These are phyloP conservation scores for Mortierella sp. DNA, from an alignment of 371 early-diverging fungal species.

Conservation along the genomic window DNA sequence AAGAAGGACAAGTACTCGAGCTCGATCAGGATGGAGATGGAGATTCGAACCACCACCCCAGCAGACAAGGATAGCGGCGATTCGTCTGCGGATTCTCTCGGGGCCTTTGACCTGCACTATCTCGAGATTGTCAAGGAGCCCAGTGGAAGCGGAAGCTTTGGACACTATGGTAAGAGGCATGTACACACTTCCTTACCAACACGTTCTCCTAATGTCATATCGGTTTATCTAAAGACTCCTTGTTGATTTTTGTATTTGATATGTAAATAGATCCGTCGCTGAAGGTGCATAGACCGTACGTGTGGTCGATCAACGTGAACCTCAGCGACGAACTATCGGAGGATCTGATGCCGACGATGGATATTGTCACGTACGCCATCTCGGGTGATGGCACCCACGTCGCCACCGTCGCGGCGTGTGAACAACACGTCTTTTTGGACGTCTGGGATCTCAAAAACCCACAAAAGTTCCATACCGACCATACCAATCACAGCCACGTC, in stretches of 20 bases:
- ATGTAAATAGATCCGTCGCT: not conserved
- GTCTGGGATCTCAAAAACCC: not conserved
- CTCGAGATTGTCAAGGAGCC: conserved; percentile 2
- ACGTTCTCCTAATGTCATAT: not conserved
- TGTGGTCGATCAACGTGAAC: conserved; percentile 1
- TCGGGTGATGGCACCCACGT: not conserved
- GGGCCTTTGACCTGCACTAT: not conserved
- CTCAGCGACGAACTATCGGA: not conserved
- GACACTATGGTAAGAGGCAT: not conserved
- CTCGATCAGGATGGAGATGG: not conserved
- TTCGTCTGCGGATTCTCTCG: not conserved
- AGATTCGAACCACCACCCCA: not conserved
- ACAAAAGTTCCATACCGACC: not conserved
- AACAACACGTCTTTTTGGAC: not conserved
- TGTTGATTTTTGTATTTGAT: not conserved
- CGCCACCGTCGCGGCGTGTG: not conserved
- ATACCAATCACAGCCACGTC: not conserved
- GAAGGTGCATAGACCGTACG: not conserved
- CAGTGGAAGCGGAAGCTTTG: not conserved
- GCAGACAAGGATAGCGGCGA: not conserved
- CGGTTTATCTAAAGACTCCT: not conserved
- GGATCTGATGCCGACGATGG: not conserved
- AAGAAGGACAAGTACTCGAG: not conserved
- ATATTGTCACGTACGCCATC: not conserved
- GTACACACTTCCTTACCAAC: not conserved